Evolutionary conservation across 2,329 filamentous ascomycete species (phyloP).

Genomic region (Coniosporium tulheliwenetii): DNA sequence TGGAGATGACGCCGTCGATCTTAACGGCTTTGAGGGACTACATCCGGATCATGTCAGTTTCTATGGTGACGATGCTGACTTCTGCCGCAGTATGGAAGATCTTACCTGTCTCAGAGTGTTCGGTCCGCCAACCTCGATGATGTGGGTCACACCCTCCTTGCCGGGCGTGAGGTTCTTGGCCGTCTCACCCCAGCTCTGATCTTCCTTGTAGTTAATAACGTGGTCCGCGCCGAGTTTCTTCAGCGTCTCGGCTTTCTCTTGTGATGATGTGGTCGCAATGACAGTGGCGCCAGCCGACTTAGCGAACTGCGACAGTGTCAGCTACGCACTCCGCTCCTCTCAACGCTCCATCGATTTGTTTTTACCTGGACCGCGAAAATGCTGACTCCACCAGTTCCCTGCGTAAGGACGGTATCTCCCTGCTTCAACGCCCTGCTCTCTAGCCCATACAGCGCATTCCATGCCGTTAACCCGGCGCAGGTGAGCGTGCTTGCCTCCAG

Average conservation of each 20-base stretch:
- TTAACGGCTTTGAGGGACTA: conserved; percentile 35
- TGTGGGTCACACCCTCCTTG: conserved; percentile 41
- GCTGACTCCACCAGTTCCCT: conserved; percentile 56
- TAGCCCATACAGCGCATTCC: conserved; percentile 38
- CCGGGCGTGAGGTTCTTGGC: conserved; percentile 34
- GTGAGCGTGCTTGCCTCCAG: conserved; percentile 30
- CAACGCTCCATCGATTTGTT: conserved; percentile 6
- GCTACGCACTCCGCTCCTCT: not conserved
- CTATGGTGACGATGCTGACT: not conserved
- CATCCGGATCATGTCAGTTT: too few relatives aligned
- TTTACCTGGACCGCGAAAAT: conserved; percentile 45
- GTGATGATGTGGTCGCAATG: conserved; percentile 40
- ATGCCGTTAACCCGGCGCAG: conserved; percentile 31
- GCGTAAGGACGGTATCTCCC: conserved; percentile 41
- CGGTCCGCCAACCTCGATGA: conserved; percentile 51
- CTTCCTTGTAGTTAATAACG: conserved; percentile 41
- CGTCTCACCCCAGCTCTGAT: conserved; percentile 36
- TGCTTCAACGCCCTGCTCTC: conserved; percentile 19
- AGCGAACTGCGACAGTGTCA: conserved; percentile 19
- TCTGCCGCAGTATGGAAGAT: conserved; percentile 8
- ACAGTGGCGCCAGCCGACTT: conserved; percentile 39
- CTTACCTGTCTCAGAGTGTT: conserved; percentile 31
- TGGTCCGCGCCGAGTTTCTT: conserved; percentile 39
- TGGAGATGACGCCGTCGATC: conserved; percentile 37
- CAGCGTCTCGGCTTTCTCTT: conserved; percentile 32